Evolutionary conservation across 2,329 filamentous ascomycete species (phyloP), one percentile per base, ranked within the genome.

Genomic region (Cadophora luteo-olivacea): DNA sequence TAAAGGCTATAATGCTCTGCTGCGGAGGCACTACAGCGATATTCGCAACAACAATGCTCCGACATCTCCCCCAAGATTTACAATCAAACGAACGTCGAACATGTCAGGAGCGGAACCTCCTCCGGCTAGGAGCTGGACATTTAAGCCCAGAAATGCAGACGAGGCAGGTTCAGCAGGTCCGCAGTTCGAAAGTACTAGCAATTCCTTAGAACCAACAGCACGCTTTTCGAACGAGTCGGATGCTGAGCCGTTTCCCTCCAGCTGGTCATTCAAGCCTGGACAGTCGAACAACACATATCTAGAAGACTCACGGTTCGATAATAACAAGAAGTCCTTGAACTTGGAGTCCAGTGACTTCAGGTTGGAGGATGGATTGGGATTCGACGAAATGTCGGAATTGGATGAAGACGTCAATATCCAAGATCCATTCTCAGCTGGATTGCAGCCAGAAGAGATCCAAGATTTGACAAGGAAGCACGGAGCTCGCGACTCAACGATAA

Each of bases 401-500:
- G 65, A 71, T 5, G 29, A 29, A 29, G 69, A 69, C 11, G 22
- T 63, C 7, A 14, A 69, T 11, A 70, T 61, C 2, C 51, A 66
- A 14, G 63, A 68, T 14, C 41, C 60, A 12, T 51, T 69, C 22
- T 63, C 68, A 29, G 48, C 66, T 25, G 65, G 60, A 32, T 14
- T 5, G 8, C 48, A 32, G 32, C 24, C 36, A 9, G 66, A 68
- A 73, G 69, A 75, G 68, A 54, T 74, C 72, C 41, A 65, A 61
- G 36, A 70, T 62, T 38, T 72, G 72, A 67, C 67, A 69, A 62
- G 75, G 25, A 61, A 65, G 74, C 38, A 65, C 1, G 68, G 73
- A 3, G 69, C 75, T 1, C 65, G 75, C 64, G 73, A 77, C 57
- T 83, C 83, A 3, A 90, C 87, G 5, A 87, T 90, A 61, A 91